Base-by-base conservation (phyloP, 371 early-diverging fungal species). In the Mucor saturninus region DNA sequence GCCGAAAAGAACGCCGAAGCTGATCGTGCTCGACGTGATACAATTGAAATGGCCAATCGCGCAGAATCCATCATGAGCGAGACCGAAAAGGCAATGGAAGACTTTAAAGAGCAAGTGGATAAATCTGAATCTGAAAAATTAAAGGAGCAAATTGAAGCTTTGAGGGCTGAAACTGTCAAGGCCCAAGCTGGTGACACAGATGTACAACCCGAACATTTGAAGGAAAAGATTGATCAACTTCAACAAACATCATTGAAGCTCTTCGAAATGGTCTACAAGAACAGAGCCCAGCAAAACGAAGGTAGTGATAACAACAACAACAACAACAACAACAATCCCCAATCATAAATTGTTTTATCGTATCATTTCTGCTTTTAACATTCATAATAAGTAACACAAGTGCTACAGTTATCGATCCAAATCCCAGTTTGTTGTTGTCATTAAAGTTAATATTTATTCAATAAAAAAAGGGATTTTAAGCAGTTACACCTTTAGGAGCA, bases 191-290 rank as follows among this genome's bases (percentile, higher is more conserved):
- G 85, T 26, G 86, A 88, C 55, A 80, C 71, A n/a, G 73, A 64
- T 32, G 59, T 82, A 14, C 70, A 64, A 26, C 81, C 90, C 42
- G 95, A 94, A 61, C 86, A 88, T 3, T 82, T 96, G 64, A 91
- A 90, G 83, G 77, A 80, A 56, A 92, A 92, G 71, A 83, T 89
- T 49, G 86, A 86, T 55, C 92, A 91, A 28, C 76, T 98, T 68
- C 96, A 98, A 81, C 87, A 89, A 67, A 90, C 88, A 31, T 87
- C 90, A 61, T 76, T 97, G 64, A 97, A 97, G 83, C 83, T 99
- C 58, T 98, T 98, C 70, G 95, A 98, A 83, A 87, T 93, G 89
- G 96, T 95, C 28, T 98, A 98, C 88, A 94, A 97, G 90, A 88
- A 90, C 68, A 76, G 77, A 51, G 75, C 83, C 49, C 71, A 74